Conservation (phyloP, 306 rosid genomes). For the Castanospermum australe region DNA sequence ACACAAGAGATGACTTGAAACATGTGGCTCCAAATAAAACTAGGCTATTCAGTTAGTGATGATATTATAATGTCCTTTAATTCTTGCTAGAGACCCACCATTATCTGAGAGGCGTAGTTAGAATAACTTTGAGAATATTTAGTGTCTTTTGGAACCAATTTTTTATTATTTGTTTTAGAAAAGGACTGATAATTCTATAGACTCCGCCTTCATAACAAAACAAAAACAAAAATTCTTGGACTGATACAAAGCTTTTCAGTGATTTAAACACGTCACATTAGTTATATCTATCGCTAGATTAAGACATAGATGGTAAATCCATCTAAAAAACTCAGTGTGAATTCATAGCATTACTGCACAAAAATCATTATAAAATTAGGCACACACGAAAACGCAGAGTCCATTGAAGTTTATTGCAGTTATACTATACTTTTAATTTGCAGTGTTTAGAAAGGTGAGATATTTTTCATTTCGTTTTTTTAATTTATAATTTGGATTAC, state of each 20-base stretch:
- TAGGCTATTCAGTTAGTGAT: slow-evolving; percentile 13
- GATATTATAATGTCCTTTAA: slow-evolving; percentile 34
- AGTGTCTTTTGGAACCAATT: background rate
- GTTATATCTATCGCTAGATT: background rate
- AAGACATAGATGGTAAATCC: background rate
- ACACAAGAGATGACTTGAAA: slow-evolving; percentile 20
- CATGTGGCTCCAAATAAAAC: slow-evolving; percentile 29
- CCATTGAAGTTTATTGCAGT: background rate
- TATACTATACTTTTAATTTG: slow-evolving; percentile 14
- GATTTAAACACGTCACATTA: background rate
- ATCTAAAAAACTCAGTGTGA: background rate
- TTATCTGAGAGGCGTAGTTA: slow-evolving; percentile 17
- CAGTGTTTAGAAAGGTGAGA: background rate
- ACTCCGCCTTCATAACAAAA: background rate
- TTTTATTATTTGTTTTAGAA: background rate
- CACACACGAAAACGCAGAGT: background rate
- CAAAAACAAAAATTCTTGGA: background rate
- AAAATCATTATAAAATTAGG: slow-evolving; percentile 11
- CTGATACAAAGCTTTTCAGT: background rate
- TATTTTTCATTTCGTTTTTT: background rate
- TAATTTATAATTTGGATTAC: background rate
- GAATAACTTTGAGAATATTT: slow-evolving; percentile 13
- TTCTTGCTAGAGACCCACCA: slow-evolving; percentile 31
- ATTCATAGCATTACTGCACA: background rate
- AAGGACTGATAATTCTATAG: background rate